Percentiles rank a stretch among this genome's conserved stretches.
Conservation (phyloP, 169 alveolate genomes). For the Plasmodium berghei region DNA sequence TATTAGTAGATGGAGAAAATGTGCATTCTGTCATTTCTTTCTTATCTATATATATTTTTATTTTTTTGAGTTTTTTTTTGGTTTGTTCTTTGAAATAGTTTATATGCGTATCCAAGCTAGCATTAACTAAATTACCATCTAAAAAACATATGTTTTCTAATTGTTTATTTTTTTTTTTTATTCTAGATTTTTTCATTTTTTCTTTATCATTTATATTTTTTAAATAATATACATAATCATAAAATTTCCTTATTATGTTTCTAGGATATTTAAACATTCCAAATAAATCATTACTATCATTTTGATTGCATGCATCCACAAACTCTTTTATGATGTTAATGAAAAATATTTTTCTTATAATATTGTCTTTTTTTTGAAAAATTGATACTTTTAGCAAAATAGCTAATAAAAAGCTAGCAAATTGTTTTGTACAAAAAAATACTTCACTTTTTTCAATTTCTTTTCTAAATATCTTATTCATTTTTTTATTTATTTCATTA, state of each 20-base stretch:
- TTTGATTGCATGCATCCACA: slow-evolving; percentile 5
- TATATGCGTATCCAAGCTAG: slow-evolving; percentile 54
- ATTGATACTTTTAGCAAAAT: slow-evolving; percentile 33
- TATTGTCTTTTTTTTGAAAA: slow-evolving; percentile 19
- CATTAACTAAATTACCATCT: slow-evolving; percentile 52
- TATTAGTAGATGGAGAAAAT: slow-evolving; percentile 32
- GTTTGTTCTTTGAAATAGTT: slow-evolving; percentile 50
- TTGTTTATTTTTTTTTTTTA: slow-evolving; percentile 33
- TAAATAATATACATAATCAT: slow-evolving; percentile 56
- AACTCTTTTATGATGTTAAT: slow-evolving; percentile 18
- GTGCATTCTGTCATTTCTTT: slow-evolving; percentile 77
- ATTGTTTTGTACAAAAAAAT: slow-evolving; percentile 37
- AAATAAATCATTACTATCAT: slow-evolving; percentile 17
- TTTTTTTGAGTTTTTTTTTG: slow-evolving; percentile 29
- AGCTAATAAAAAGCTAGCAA: slow-evolving; percentile 38
- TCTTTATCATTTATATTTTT: slow-evolving; percentile 35
- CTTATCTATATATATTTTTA: slow-evolving; percentile 24
- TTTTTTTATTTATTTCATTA: neutral
- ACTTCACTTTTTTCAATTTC: slow-evolving; percentile 8
- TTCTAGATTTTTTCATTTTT: slow-evolving; percentile 8
- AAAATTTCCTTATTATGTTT: slow-evolving; percentile 56
- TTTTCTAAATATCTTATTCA: neutral
- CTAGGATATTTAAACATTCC: slow-evolving; percentile 43
- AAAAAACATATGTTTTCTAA: slow-evolving; percentile 41
- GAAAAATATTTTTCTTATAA: slow-evolving; percentile 47